Conservation (phyloP, 352 stramenopile genomes). For the Phytopythium cucurbitacearum region DNA sequence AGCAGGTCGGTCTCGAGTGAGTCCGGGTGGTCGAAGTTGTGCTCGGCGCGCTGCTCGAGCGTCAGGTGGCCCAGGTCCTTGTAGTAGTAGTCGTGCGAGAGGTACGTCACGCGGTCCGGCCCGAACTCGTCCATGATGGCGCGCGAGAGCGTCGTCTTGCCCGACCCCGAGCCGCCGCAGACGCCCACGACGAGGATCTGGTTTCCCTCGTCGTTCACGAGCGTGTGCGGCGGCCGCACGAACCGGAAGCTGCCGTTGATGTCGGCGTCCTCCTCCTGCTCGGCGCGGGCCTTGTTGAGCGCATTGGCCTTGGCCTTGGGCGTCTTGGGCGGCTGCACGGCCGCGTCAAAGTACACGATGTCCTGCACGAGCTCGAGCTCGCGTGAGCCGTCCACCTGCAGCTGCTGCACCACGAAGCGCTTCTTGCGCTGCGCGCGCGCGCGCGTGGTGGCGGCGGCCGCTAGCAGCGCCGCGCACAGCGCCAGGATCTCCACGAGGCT, state of each 20-base stretch:
- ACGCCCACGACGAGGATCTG: conserved; percentile 90
- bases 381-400: conserved; percentile 38
- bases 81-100: conserved; percentile 98
- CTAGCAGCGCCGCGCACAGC: conserved; percentile 40
- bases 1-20: conserved; percentile 94
- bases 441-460: conserved; percentile 40
- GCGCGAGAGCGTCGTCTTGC: conserved; percentile 90
- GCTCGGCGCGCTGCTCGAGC: conserved; percentile 83
- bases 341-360: conserved; percentile 83
- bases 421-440: conserved; percentile 38
- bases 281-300: no score
- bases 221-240: conserved; percentile 19
- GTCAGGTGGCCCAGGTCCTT: conserved; percentile 88
- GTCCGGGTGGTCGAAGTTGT: conserved; percentile 98
- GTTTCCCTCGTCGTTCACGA: conserved; percentile 47
- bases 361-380: conserved; percentile 81
- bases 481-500: conserved; percentile 37
- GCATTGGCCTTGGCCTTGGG: not conserved
- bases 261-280: conserved; percentile 4
- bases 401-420: conserved; percentile 37
- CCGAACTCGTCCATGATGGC: conserved; percentile 90
- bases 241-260: conserved; percentile 31
- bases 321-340: conserved; percentile 26
- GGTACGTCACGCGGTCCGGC: conserved; percentile 87
- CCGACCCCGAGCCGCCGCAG: conserved; percentile 88